phyloP scores from a whole-genome alignment of 2,329 filamentous ascomycete genomes.

The Colletotrichum musicola region DNA sequence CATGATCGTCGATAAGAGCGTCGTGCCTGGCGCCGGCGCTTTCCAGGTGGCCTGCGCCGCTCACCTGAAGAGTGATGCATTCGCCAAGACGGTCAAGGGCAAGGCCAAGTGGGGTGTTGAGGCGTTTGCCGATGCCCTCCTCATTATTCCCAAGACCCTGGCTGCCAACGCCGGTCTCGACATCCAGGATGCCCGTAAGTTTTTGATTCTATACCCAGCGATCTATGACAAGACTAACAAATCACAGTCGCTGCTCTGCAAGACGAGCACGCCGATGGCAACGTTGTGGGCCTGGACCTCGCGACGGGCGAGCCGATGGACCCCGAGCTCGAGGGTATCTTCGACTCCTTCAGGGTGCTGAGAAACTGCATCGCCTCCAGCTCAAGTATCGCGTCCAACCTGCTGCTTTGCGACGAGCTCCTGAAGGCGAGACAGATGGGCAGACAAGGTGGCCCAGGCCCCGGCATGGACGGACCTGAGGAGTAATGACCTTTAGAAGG shows the following conservation, averaged over 20 bases:
- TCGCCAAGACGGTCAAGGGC: slow-evolving; percentile 92
- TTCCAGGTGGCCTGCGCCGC: slow-evolving; percentile 95
- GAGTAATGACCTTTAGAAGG: slow-evolving; percentile 51
- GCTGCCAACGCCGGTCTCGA: slow-evolving; percentile 97
- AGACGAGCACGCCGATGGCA: slow-evolving; percentile 87
- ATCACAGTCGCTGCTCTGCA: slow-evolving; percentile 82
- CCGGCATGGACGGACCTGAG: slow-evolving; percentile 73
- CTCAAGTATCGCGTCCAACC: slow-evolving; percentile 93
- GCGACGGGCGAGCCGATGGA: slow-evolving; percentile 94
- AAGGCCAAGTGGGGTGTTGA: slow-evolving; percentile 97
- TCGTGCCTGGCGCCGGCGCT: slow-evolving; percentile 93
- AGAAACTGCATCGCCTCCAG: slow-evolving; percentile 95
- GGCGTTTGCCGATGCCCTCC: slow-evolving; percentile 93
- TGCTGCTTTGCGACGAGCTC: slow-evolving; percentile 95
- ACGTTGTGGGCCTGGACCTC: slow-evolving; percentile 88
- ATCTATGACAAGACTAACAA: slow-evolving; percentile 11
- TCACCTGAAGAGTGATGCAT: slow-evolving; percentile 87
- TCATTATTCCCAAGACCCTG: slow-evolving; percentile 97
- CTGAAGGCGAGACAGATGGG: slow-evolving; percentile 98
- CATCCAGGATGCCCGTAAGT: slow-evolving; percentile 92
- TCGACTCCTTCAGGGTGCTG: slow-evolving; percentile 94
- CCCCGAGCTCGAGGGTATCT: slow-evolving; percentile 90
- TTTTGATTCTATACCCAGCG: slow-evolving; percentile 19
- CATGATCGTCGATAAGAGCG: slow-evolving; percentile 98
- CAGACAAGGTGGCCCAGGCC: slow-evolving; percentile 70